These are phyloP conservation scores for Aaosphaeria pasadenensis DNA, from an alignment of 2,329 filamentous ascomycete genomes.

Conservation along the genomic window DNA sequence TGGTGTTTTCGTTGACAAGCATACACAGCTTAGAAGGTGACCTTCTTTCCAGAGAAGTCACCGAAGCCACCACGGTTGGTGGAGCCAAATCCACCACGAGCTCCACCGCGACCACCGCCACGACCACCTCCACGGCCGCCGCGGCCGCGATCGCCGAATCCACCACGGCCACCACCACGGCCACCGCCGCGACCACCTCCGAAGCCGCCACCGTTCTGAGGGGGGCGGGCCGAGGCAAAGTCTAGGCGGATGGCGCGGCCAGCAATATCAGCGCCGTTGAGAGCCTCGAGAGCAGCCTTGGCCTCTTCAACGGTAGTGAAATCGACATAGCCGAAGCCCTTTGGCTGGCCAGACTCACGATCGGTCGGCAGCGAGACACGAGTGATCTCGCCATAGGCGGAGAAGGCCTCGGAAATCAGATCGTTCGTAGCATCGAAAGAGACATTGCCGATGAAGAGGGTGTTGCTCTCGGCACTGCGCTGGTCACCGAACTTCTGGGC, in stretches of 20 bases:
- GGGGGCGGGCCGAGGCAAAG: conserved; percentile 64
- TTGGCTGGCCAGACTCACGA: conserved; percentile 75
- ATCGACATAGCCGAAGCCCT: conserved; percentile 90
- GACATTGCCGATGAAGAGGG: conserved; percentile 88
- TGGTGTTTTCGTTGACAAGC: background rate
- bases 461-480: conserved; percentile 76
- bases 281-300: conserved; percentile 66
- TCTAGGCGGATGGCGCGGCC: conserved; percentile 79
- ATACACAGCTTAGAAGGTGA: conserved; percentile 55
- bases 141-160: conserved; percentile 46
- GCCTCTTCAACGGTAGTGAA: conserved; percentile 82
- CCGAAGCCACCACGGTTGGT: conserved; percentile 57
- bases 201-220: conserved; percentile 52
- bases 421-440: conserved; percentile 81
- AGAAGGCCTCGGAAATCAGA: conserved; percentile 70
- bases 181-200: conserved; percentile 49
- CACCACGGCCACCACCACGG: conserved; percentile 50
- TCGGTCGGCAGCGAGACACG: conserved; percentile 88
- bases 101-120: conserved; percentile 43
- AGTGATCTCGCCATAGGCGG: conserved; percentile 65
- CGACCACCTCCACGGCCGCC: conserved; percentile 42
- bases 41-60: conserved; percentile 77
- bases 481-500: conserved; percentile 73
- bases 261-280: conserved; percentile 69
- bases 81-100: conserved; percentile 36